Base-by-base conservation (phyloP, 352 stramenopile genomes). In the Phytopythium chamaehyphon region DNA sequence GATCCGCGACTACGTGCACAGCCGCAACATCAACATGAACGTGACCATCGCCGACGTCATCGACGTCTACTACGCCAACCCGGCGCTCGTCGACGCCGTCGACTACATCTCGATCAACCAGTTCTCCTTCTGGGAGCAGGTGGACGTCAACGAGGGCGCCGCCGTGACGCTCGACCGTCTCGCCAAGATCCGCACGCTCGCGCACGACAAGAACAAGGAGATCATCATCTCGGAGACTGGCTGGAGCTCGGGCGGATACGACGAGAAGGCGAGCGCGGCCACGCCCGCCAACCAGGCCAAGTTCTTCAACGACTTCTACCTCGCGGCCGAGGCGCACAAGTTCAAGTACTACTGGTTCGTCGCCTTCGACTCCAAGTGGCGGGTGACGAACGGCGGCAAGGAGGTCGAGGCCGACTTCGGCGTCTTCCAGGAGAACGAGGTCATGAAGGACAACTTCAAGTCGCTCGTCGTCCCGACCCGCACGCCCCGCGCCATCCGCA, bases 341-440 rank as follows among this genome's bases (percentile, higher is more conserved):
- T 57, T 89, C 16, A 55, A 75, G 16, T 90, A 88, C 70, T 93
- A 82, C 65, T 93, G 73, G 71, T 93, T 86, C 47, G 59, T 71
- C 22, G 73, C 75, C 15, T 85, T 88, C 36, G 82, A 93, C 60
- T 79, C 74, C 14, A 49, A 68, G 33, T 92, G 73, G 73, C 74
- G 73, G 33, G 59, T 74, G 24, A 49, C 47, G 10, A 75, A 84
- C 43, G 62, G 67, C 22, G 66, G 62, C 24, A 59, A 77, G 22
- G 59, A 67, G 23, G 74, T 93, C 18, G 82, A 93, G 39, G 64
- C 58, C 18, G 59, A 87, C 62, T 93, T 90, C 35, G 79, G 82
- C 12, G 42, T 93, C 0, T 79, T 83, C 56, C 39, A 73, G 8
- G 65, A 78, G 44, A 55, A 86, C 39, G 52, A 69, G 12, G 58